Conservation (phyloP, 441 rosid genomes). For the Gossypium gossypioides region DNA sequence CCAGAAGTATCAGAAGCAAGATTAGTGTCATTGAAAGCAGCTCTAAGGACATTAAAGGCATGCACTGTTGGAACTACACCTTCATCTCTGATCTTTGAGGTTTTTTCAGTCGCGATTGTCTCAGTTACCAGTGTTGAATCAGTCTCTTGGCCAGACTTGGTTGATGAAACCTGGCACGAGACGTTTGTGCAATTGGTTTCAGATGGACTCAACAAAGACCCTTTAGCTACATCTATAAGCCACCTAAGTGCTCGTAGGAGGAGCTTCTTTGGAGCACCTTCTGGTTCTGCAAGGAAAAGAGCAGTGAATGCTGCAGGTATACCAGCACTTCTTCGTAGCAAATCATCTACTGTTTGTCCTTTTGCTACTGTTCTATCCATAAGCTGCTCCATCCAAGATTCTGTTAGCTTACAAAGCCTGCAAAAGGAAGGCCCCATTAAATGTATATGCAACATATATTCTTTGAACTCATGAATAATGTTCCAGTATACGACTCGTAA, state of each 20-base stretch:
- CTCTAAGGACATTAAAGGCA: constrained; percentile 90
- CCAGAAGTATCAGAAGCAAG: constrained; percentile 93
- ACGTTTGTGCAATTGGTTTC: constrained; percentile 22
- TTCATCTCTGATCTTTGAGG: constrained; percentile 83
- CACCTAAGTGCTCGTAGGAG: constrained; percentile 77
- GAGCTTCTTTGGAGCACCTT: constrained; percentile 91
- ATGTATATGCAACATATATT: constrained; percentile 3
- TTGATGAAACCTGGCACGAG: constrained; percentile 20
- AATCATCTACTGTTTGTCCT: constrained; percentile 87
- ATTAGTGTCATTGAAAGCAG: constrained; percentile 86
- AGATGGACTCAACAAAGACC: constrained; percentile 35
- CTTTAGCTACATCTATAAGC: constrained; percentile 70
- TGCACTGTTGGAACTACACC: constrained; percentile 92
- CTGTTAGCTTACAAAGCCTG: constrained; percentile 85
- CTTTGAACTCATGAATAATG: constrained; percentile 7
- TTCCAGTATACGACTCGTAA: not conserved
- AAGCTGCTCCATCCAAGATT: constrained; percentile 89
- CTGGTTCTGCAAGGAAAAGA: constrained; percentile 88
- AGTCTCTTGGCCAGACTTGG: constrained; percentile 22
- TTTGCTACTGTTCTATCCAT: constrained; percentile 83
- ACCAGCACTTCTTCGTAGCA: constrained; percentile 97
- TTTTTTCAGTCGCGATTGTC: constrained; percentile 31
- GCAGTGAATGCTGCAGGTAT: constrained; percentile 96
- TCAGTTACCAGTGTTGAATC: constrained; percentile 24
- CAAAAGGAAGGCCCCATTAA: constrained; percentile 14